phyloP scores from a whole-genome alignment of 768 basidiomycete genomes.

The Boletus insuetus region DNA sequence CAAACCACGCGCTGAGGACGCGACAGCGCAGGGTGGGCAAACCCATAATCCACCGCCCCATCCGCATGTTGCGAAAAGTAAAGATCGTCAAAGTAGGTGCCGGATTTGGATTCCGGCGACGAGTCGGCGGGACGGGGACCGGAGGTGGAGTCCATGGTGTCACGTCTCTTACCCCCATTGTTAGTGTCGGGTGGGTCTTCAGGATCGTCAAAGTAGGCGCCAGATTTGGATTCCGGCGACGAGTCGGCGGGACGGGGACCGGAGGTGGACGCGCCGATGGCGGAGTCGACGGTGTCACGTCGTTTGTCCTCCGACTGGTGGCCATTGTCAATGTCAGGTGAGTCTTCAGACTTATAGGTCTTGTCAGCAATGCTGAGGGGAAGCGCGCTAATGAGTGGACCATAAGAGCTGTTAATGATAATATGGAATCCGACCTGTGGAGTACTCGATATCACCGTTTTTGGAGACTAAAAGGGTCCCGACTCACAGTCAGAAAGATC shows the following conservation, averaged over 20 bases:
- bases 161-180: too few species aligned
- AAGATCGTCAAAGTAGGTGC: slow-evolving; percentile 14
- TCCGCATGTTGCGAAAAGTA: slow-evolving; percentile 26
- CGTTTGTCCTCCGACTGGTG: slow-evolving; percentile 16
- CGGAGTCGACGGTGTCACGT: slow-evolving; percentile 12
- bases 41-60: slow-evolving; percentile 53
- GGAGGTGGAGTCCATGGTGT: slow-evolving; percentile 10
- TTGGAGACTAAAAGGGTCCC: too few species aligned
- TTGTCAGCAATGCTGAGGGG: slow-evolving; percentile 79
- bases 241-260: slow-evolving; percentile 8
- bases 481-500: slow-evolving; percentile 74
- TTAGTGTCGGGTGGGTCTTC: too few species aligned
- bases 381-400: slow-evolving; percentile 69
- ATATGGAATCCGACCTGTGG: slow-evolving; percentile 62
- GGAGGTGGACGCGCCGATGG: slow-evolving; percentile 4
- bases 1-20: slow-evolving; percentile 77
- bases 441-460: not conserved
- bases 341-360: slow-evolving; percentile 39
- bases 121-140: slow-evolving; percentile 7
- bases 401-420: slow-evolving; percentile 75
- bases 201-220: too few species aligned
- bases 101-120: slow-evolving; percentile 2
- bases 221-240: slow-evolving; percentile 3
- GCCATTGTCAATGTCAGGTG: not conserved
- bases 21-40: slow-evolving; percentile 82